Percentiles rank a stretch among this genome's conserved stretches.
Evolutionary conservation across 768 basidiomycete genomes (phyloP).

Genomic region (Kwoniella dendrophila): DNA sequence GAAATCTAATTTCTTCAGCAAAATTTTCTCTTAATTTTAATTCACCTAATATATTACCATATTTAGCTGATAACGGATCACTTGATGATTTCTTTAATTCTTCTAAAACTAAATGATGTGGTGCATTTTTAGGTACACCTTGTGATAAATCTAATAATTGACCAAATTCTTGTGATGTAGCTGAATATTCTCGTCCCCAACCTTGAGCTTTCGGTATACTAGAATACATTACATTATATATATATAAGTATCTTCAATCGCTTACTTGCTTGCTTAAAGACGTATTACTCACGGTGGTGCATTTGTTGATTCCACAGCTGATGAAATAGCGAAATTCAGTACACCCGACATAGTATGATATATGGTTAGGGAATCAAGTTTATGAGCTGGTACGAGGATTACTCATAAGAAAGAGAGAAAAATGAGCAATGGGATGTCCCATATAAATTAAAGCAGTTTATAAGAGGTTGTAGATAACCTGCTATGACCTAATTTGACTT

Average conservation of each 20-base stretch:
- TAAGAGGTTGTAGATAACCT: no score
- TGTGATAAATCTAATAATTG: constrained; percentile 75
- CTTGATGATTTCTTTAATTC: constrained; percentile 61
- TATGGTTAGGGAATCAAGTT: no score
- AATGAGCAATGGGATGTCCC: no score
- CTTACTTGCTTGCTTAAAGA: not conserved
- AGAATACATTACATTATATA: not conserved
- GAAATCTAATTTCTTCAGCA: constrained; percentile 64
- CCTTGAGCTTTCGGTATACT: constrained; percentile 53
- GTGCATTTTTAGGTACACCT: constrained; percentile 70
- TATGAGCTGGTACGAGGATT: no score
- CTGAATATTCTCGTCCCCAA: constrained; percentile 44
- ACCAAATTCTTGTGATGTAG: constrained; percentile 10
- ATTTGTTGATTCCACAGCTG: constrained; percentile 19
- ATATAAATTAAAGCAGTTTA: no score
- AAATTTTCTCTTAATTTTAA: constrained; percentile 61
- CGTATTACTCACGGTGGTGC: constrained; percentile 19
- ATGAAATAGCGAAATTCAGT: constrained; percentile 13
- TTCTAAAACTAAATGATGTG: constrained; percentile 62
- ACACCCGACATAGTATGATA: not conserved
- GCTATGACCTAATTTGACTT: no score
- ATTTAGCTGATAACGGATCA: constrained; percentile 60
- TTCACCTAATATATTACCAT: constrained; percentile 67
- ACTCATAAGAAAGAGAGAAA: no score
- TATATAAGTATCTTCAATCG: not conserved